These are phyloP conservation scores for Stygiomarasmius scandens DNA, from an alignment of 1,284 basidiomycete species.

Conservation along the genomic window DNA sequence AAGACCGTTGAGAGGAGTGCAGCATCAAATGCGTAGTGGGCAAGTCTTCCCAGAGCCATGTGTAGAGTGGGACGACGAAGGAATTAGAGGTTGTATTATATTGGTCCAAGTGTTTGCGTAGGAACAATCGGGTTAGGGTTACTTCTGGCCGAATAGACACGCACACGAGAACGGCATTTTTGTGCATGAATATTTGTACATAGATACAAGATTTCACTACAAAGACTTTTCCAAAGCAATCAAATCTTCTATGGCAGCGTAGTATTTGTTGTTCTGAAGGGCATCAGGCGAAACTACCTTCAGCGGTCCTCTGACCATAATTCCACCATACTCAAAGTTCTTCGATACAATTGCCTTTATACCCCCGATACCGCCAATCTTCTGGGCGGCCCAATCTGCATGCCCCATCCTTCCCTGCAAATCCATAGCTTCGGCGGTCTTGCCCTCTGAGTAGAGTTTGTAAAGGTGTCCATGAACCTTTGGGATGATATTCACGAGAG, in stretches of 20 bases:
- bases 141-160: not conserved
- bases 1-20: conserved; percentile 87
- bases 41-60: conserved; percentile 81
- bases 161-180: not conserved
- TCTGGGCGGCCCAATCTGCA: conserved; percentile 73
- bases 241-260: conserved; percentile 50
- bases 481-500: conserved; percentile 78
- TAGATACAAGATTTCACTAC: conserved; percentile 27
- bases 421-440: conserved; percentile 65
- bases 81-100: not conserved
- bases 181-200: not conserved
- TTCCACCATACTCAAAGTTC: conserved; percentile 71
- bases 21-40: conserved; percentile 87
- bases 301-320: conserved; percentile 62
- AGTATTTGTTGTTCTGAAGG: conserved; percentile 36
- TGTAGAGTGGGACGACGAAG: not conserved
- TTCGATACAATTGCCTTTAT: conserved; percentile 71
- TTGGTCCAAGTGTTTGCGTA: not conserved
- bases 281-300: conserved; percentile 35
- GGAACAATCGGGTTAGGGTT: not conserved
- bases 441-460: conserved; percentile 58
- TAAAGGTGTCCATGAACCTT: conserved; percentile 71
- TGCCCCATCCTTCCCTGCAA: conserved; percentile 74
- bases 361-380: conserved; percentile 71
- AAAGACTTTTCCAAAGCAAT: conserved; percentile 65